Conservation (phyloP, 139 green algal species). For the Micractinium conductrix region DNA sequence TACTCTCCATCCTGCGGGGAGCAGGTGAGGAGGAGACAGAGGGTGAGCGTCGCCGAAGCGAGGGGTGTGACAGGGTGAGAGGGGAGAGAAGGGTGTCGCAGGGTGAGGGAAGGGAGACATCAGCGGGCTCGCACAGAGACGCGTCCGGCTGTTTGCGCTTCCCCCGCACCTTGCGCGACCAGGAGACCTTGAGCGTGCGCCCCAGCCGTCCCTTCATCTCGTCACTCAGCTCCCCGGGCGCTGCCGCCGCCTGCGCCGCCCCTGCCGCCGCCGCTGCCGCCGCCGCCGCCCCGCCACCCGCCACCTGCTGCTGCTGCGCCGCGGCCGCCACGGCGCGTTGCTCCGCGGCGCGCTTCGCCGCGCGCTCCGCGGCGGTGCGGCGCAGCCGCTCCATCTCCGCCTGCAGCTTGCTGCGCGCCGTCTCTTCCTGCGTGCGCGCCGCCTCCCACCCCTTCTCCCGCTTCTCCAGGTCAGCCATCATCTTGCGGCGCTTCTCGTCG, state of each 20-base stretch:
- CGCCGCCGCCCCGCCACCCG: not conserved
- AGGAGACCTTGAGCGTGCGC: slow-evolving; percentile 73
- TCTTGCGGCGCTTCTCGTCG: slow-evolving; percentile 80
- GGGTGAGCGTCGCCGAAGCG: too few species aligned
- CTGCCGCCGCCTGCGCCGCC: slow-evolving; percentile 17
- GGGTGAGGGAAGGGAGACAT: not conserved
- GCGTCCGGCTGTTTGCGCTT: too few species aligned
- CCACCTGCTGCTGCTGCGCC: not conserved
- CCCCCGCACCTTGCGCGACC: slow-evolving; percentile 38
- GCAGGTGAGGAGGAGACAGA: too few species aligned
- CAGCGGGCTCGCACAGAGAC: not conserved
- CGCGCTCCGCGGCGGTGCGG: slow-evolving; percentile 33
- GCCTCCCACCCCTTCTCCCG: slow-evolving; percentile 56
- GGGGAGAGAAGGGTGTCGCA: too few species aligned
- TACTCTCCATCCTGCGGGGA: slow-evolving; percentile 39
- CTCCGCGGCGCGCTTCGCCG: slow-evolving; percentile 39
- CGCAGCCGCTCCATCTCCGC: slow-evolving; percentile 74
- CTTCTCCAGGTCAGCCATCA: slow-evolving; percentile 78
- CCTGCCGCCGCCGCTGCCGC: not conserved
- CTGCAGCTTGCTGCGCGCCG: slow-evolving; percentile 34
- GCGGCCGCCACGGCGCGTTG: not conserved
- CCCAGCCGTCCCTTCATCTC: slow-evolving; percentile 49
- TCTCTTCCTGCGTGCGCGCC: slow-evolving; percentile 47
- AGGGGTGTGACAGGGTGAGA: too few species aligned
- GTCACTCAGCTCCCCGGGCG: not conserved